Base-by-base conservation (phyloP, 2,329 filamentous ascomycete genomes). In the Elsinoe perseae region DNA sequence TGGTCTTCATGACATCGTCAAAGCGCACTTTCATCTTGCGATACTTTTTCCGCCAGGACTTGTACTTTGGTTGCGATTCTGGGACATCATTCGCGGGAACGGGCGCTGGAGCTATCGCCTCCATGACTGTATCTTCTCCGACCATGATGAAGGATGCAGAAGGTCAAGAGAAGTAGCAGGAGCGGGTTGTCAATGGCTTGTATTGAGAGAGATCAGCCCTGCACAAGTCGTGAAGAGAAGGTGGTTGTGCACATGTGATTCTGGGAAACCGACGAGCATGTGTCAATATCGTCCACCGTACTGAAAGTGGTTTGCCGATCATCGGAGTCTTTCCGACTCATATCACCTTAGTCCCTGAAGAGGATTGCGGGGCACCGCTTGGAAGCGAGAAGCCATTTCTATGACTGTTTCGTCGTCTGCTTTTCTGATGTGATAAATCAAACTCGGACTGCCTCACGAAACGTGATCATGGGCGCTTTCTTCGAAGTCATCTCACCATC, bases 1-100 rank as follows among this genome's bases (percentile, higher is more conserved):
- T 87, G 62, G 89, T 83, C 57, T 85, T 81, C 81, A 91, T 88
- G 65, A 82, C 83, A 52, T 83, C 78, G 64, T 93, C 87, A 67
- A 93, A 95, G 25, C 79, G 77, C 68, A 86, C 79, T 72, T 86
- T 85, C 83, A 93, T 88, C 79, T 95, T 95, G 65, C 87, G 86
- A 71, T 95, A 98, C 77, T 98, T 98, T 75, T 95, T 95, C 59
- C 68, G 68, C 66, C 67, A 70, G 60, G 68, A 70, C 57, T 69
- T 69, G 66, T 70, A 70, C 80, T 55, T 61, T 38, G 59, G 59
- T 38, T 57, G 54, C 18, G 30, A 10, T 7, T 61, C 57, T 10
- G 48, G 25, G 52, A 27, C 53, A 16, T 34, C 23, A 18, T 52
- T 20, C 18, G 30, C 2, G 7, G 30, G 3, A 3, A 20, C 30